Base-by-base conservation (phyloP, 1,139 yeast species). In the Torulaspora pretoriensis region DNA sequence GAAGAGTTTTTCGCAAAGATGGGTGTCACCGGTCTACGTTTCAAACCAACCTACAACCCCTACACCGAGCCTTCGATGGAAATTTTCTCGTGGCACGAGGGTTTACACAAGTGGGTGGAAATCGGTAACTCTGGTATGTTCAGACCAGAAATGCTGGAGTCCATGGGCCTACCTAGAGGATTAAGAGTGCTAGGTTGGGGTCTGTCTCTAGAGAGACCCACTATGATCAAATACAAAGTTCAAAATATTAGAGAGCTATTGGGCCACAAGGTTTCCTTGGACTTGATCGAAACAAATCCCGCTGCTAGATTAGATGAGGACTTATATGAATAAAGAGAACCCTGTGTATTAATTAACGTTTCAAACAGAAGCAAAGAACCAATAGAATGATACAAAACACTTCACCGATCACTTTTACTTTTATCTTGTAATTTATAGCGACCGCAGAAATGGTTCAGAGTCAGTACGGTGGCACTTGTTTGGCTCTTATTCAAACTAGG, bases 121-220 rank as follows among this genome's bases (percentile, higher is more conserved):
- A 90, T 94, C 63, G 99, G 99, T 68, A 94, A 94, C 75, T 88
- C 97, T 19, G 99, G 98, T 68, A 85, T 94, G 96, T 94, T 94
- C 77, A 82, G 99, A 72, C 98, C 99, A 19, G 99, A 94, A 70
- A 94, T 94, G 99, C 77, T 94, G 67, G 96, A 89, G 71, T 73
- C 96, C 38, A 90, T 92, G 97, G 98, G 98, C 28, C 77, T 94
- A 63, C 98, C 98, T 51, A 83, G 83, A 73, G 85, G 88, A 66
- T 71, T 94, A 73, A 78, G 97, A 67, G 97, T 92, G 25, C 78
- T 89, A 57, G 99, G 99, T 53, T 94, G 96, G 92, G 99, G 99
- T 62, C 76, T 94, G 60, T 85, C 96, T 33, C 77, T 94, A 65
- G 99, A 94, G 70, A 84, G 99, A 72, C 98, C 98, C 55, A 94